Base-by-base conservation (phyloP, 352 stramenopile species). In the Phytophthora quininea region DNA sequence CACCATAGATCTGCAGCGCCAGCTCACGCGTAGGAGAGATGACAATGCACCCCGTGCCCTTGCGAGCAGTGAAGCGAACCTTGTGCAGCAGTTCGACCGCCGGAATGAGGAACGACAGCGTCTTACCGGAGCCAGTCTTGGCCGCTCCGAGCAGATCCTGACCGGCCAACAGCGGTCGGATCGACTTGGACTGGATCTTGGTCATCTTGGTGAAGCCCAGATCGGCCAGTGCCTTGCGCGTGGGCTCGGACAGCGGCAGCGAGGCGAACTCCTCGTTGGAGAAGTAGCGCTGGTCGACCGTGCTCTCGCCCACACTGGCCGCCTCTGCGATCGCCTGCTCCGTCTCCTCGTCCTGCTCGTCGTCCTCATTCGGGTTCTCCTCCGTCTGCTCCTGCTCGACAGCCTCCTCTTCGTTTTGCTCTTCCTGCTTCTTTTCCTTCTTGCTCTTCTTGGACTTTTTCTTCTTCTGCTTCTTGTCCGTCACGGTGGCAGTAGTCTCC, bases 51-150 rank as follows among this genome's bases (percentile, higher is more conserved):
- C 97, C 98, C 33, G 97, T 99, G 43, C 97, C 98, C 71, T 99
- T 99, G 52, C 97, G 85, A 27, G 88, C 80, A 31, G 92, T 97
- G 73, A 98, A 99, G 71, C 98, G 98, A 54, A 98, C 91, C 76
- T 98, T 98, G 78, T 95, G 83, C 37, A 99, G 86, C 37, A 99
- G 74, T 79, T 99, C 97, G 14, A 99, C 73, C 12, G 96, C 91
- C n/a, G 98, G 98, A 57, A 99, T 93, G 1, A 99, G 71, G 77
- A 99, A 99, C 43, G 97, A 98, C 15, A 99, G 80, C 51, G 98
- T 99, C 74, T 99, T 99, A 59, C 98, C 98, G 11, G 87, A 98
- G 48, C 98, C 97, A 0, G 97, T 99, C 81, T 99, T 99, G 59
- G 98, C 98, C 3, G 97, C 93, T 61, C 96, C 98, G 49, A 99